These are phyloP conservation scores for Bauhinia variegata DNA, from an alignment of 306 rosid genomes.

Conservation along the genomic window DNA sequence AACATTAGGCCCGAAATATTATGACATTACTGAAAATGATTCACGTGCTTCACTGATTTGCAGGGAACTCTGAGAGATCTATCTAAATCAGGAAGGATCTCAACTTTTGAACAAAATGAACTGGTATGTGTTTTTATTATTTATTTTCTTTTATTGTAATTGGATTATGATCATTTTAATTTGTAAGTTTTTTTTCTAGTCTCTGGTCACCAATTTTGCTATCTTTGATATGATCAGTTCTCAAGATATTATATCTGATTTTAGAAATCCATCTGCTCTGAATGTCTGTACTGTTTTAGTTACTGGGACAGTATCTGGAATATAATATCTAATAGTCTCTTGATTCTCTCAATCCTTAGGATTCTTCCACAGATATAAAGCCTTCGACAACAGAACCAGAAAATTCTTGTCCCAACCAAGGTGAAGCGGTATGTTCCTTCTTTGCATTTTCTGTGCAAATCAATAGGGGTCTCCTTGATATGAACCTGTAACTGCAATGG, in stretches of 20 bases:
- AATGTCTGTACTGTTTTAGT: too few species aligned
- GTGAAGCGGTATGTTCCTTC: conserved; percentile 43
- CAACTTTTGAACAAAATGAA: conserved; percentile 58
- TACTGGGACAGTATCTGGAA: too few species aligned
- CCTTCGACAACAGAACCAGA: conserved; percentile 54
- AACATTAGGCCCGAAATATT: too few species aligned
- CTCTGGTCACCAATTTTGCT: too few species aligned
- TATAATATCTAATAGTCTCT: conserved; percentile 30
- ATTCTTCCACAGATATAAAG: conserved; percentile 58
- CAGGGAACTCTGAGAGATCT: conserved; percentile 87
- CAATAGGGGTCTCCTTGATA: too few species aligned
- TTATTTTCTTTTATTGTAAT: background rate
- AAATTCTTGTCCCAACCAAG: conserved; percentile 38
- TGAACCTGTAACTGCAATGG: background rate
- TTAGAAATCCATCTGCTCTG: too few species aligned
- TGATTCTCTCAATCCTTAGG: conserved; percentile 44
- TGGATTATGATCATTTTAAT: too few species aligned
- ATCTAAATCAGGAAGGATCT: conserved; percentile 57
- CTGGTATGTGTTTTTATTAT: conserved; percentile 43
- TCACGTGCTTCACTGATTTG: conserved; percentile 32
- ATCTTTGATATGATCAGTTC: too few species aligned
- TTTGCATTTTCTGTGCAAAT: conserved; percentile 11
- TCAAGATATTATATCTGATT: too few species aligned
- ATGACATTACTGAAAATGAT: too few species aligned
- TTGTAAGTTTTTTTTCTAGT: too few species aligned